Percentiles rank a stretch among this genome's conserved stretches.
phyloP scores from a whole-genome alignment of 2,329 filamentous ascomycete genomes.

The Penicillium sp. region DNA sequence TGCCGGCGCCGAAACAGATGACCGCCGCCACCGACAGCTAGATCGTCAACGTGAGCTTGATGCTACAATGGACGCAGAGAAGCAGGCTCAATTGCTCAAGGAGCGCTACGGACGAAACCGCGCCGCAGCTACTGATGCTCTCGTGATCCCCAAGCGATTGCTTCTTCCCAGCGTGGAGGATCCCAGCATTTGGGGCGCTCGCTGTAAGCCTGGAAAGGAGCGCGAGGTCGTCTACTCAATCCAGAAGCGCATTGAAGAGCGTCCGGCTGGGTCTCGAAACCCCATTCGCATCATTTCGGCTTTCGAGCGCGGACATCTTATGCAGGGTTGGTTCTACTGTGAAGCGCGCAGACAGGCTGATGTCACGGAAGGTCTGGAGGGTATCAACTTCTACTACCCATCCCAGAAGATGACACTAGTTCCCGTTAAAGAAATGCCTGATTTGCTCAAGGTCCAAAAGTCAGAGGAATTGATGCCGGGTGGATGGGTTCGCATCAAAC shows the following conservation, averaged over 20 bases:
- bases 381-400: conserved; percentile 85
- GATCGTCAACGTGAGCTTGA: conserved; percentile 88
- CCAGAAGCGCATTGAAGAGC: conserved; percentile 83
- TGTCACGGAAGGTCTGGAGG: conserved; percentile 77
- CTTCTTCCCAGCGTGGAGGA: conserved; percentile 92
- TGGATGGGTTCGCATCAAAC: conserved; percentile 85
- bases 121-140: conserved; percentile 64
- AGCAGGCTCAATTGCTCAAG: conserved; percentile 80
- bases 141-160: conserved; percentile 78
- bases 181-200: conserved; percentile 91
- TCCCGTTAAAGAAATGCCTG: conserved; percentile 95
- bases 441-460: conserved; percentile 86
- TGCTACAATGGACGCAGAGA: conserved; percentile 86
- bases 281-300: conserved; percentile 82
- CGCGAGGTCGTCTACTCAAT: conserved; percentile 84
- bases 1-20: conserved; percentile 76
- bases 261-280: conserved; percentile 68
- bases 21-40: conserved; percentile 88
- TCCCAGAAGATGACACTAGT: conserved; percentile 83
- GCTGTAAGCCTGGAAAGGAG: conserved; percentile 94
- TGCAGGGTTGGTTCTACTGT: conserved; percentile 94
- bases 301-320: conserved; percentile 83
- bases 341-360: conserved; percentile 86
- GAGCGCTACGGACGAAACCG: conserved; percentile 84
- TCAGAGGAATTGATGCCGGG: conserved; percentile 80